A percentile compares a stretch with the other conserved stretches of the same genome.
Evolutionary conservation across 2,329 filamentous ascomycete genomes (phyloP).

Genomic region (Cladophialophora chaetospira): DNA sequence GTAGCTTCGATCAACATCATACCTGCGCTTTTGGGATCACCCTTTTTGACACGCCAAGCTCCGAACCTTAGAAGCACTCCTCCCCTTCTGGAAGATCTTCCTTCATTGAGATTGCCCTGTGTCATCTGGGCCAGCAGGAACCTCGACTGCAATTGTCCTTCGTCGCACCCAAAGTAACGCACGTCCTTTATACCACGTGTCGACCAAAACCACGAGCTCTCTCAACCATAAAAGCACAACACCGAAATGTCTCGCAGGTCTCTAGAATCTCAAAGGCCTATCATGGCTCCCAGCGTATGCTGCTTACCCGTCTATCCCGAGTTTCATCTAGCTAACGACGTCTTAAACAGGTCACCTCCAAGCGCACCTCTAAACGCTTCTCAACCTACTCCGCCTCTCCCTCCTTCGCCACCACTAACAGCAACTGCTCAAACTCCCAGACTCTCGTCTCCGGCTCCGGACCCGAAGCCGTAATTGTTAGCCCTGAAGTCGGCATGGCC

Average conservation of each 20-base stretch:
- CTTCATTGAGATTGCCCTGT: not conserved
- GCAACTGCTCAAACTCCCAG: conserved; percentile 35
- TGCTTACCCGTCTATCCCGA: conserved; percentile 18
- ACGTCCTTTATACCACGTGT: too few species aligned
- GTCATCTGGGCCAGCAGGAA: not conserved
- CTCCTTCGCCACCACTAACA: conserved; percentile 51
- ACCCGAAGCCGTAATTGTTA: conserved; percentile 25
- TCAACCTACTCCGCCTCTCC: conserved; percentile 54
- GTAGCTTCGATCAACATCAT: not conserved
- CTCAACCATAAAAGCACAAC: conserved; percentile 1
- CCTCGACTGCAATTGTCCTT: not conserved
- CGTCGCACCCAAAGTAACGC: not conserved
- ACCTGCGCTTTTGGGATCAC: not conserved
- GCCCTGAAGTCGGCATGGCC: conserved; percentile 48
- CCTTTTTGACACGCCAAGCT: not conserved
- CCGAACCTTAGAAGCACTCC: not conserved
- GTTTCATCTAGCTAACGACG: conserved; percentile 1
- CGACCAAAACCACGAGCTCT: not conserved
- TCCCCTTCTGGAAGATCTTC: not conserved
- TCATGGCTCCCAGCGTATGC: conserved; percentile 57
- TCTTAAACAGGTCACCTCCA: conserved; percentile 39
- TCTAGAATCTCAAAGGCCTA: conserved; percentile 57
- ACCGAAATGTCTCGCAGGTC: conserved; percentile 44
- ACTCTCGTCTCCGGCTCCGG: conserved; percentile 12
- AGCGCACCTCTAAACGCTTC: conserved; percentile 55